A percentile compares a stretch with the other conserved stretches of the same genome.
Conservation (phyloP, 75 land plant species). For the Pseudotsuga menziesii region DNA sequence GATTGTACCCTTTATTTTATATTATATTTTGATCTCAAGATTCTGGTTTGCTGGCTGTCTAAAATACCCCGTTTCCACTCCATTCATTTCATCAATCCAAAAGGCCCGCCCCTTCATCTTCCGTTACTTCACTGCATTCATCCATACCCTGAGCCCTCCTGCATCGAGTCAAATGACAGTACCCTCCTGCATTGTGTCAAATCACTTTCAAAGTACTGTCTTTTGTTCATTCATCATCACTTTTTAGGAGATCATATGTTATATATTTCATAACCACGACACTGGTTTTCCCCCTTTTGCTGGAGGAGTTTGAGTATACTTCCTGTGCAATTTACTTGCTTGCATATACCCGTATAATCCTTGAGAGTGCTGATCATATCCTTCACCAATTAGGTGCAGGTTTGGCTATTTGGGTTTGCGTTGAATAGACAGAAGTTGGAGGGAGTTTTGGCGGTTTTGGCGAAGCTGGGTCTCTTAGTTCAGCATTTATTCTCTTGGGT, state of each 20-base stretch:
- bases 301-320: no score
- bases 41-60: conserved; percentile 4
- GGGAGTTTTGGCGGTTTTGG: background rate
- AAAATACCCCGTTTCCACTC: background rate
- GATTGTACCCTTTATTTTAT: background rate
- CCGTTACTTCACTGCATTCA: no score
- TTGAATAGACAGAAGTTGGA: conserved; percentile 1
- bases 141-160: no score
- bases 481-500: background rate
- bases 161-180: no score
- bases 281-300: no score
- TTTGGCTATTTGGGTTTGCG: background rate
- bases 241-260: background rate
- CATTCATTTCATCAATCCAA: background rate
- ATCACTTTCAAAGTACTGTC: conserved; percentile 2
- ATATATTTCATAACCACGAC: background rate
- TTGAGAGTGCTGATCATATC: background rate
- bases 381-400: background rate
- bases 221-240: background rate
- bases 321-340: conserved; percentile 1
- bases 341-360: background rate
- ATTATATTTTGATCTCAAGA: background rate
- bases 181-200: background rate
- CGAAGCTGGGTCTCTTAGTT: no score
- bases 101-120: background rate